Evolutionary conservation across 73 alveolate species (phyloP), one percentile per base, ranked within the genome.

Genomic region (Paramecium biaurelia): DNA sequence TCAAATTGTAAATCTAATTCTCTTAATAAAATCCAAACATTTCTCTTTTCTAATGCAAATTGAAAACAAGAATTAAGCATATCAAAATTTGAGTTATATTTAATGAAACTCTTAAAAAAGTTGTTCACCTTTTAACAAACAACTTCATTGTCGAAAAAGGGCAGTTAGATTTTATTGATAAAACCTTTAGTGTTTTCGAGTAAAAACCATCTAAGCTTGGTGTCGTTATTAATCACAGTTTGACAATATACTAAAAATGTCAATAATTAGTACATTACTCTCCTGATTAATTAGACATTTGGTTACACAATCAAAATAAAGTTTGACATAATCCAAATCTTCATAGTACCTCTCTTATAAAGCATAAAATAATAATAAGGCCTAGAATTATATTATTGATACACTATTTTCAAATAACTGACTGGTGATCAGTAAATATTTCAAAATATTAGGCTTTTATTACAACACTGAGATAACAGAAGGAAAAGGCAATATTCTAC

Each of bases 401-500:
- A 79, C 70, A 79, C 49, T 41, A 32, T 45, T 45, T 79, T 79
- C 90, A 79, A 42, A 79, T 8, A 42, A 11, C 12, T 43, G 12
- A 43, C 76, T 47, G 21, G 63, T 45, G 9, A 79, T 79, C 32
- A 79, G 7, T 38, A 79, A 42, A 24, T 79, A 79, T 79, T 79
- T 79, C 30, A 79, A 42, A 30, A 45, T 79, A 20, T 41, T 41
- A 32, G 38, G 86, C 7, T 38, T 72, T 20, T 32, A 32, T 18
- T 32, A 32, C 15, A 72, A 42, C 34, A 35, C n/a, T 35, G 23
- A 20, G 38, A 72, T 28, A 35, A 72, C 58, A 21, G 59, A 12
- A 12, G 86, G 86, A 38, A 72, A 72, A 1, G 86, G 86, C 58
- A 72, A 72, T 30, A 72, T 35, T 35, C 86, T 72, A 72, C 86